Evolutionary conservation across 75 land plant genomes (phyloP).

Genomic region (Azolla pinnata): DNA sequence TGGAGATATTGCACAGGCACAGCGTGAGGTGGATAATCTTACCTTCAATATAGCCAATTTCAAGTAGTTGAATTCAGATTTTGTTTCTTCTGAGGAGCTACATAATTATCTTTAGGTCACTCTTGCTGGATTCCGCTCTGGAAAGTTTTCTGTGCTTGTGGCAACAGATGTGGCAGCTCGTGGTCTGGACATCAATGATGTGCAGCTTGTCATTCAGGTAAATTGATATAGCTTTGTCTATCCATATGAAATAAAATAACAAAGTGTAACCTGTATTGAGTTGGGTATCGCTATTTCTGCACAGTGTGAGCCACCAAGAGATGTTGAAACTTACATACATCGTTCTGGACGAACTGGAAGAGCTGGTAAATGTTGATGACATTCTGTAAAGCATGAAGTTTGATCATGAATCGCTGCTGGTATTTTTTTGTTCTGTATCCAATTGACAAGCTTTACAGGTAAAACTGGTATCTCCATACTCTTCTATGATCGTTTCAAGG

Average conservation of each 20-base stretch:
- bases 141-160: conserved; percentile 65
- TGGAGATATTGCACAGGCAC: conserved; percentile 82
- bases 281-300: too few relatives aligned
- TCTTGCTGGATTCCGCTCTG: conserved; percentile 72
- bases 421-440: not conserved
- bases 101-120: conserved; percentile 53
- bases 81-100: not conserved
- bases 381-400: too few relatives aligned
- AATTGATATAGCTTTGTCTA: not conserved
- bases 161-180: conserved; percentile 99
- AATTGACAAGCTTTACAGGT: conserved; percentile 24
- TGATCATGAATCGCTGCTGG: too few relatives aligned
- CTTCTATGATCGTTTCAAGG: conserved; percentile 74
- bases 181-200: conserved; percentile 94
- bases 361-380: too few relatives aligned
- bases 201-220: conserved; percentile 91
- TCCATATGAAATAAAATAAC: too few relatives aligned
- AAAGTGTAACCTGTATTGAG: too few relatives aligned
- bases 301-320: conserved; percentile 94
- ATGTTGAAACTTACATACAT: conserved; percentile 96
- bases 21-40: conserved; percentile 53
- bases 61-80: not conserved
- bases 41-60: not conserved
- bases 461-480: conserved; percentile 82
- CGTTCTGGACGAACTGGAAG: conserved; percentile 98